phyloP scores from a whole-genome alignment of 371 early-diverging fungal species.

The Phascolomyces articulosus region DNA sequence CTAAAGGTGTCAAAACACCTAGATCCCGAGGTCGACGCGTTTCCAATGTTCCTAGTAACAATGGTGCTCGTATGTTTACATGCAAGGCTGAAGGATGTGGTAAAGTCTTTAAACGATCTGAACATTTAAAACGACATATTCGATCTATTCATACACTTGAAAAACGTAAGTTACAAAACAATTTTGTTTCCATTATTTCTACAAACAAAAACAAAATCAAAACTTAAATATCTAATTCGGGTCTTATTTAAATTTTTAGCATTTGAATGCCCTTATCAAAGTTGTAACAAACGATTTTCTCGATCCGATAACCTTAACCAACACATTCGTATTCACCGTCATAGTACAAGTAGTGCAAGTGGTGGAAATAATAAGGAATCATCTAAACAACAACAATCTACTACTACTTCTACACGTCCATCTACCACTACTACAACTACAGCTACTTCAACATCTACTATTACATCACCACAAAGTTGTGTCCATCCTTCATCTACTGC shows the following conservation, averaged over 20 bases:
- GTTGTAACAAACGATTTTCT: conserved; percentile 83
- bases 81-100: conserved; percentile 61
- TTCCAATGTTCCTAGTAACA: conserved; percentile 43
- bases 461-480: conserved; percentile 2
- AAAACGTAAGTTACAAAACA: conserved; percentile 65
- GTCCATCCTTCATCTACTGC: conserved; percentile 2
- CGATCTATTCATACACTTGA: conserved; percentile 69
- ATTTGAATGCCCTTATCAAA: conserved; percentile 66
- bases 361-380: conserved; percentile 15
- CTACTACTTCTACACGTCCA: too few species aligned
- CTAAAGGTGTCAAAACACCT: conserved; percentile 3
- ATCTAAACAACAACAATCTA: background rate
- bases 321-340: conserved; percentile 68
- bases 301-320: conserved; percentile 84
- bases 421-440: background rate
- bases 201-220: too few species aligned
- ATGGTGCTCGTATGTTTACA: conserved; percentile 50
- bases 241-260: conserved; percentile 50
- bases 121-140: conserved; percentile 68
- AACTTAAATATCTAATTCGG: too few species aligned
- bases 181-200: too few species aligned
- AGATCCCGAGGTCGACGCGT: conserved; percentile 62
- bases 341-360: conserved; percentile 29
- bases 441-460: background rate
- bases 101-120: conserved; percentile 68